Conservation (phyloP, 2,329 filamentous ascomycete genomes). For the Ophiobolus disseminans region DNA sequence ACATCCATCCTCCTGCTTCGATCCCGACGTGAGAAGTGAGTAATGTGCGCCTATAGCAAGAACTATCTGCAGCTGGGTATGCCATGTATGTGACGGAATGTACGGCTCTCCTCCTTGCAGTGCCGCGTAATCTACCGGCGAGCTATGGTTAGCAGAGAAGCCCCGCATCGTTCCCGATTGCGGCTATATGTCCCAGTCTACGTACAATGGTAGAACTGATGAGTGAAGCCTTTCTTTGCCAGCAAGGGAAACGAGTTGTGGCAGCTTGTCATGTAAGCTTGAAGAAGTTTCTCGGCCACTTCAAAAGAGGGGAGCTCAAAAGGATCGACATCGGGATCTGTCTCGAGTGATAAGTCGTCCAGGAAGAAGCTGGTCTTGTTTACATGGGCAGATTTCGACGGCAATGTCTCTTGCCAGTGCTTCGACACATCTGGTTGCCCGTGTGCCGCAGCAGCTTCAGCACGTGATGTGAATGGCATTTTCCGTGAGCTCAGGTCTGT, state of each 20-base stretch:
- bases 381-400: slow-evolving; percentile 16
- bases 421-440: slow-evolving; percentile 18
- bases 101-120: slow-evolving; percentile 17
- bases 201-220: slow-evolving; percentile 41
- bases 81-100: slow-evolving; percentile 37
- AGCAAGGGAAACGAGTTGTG: slow-evolving; percentile 35
- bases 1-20: slow-evolving; percentile 28
- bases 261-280: slow-evolving; percentile 41
- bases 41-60: slow-evolving; percentile 52
- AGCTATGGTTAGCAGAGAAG: not conserved
- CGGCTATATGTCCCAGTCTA: not conserved
- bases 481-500: slow-evolving; percentile 29
- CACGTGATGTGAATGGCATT: too few relatives aligned
- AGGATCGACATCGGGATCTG: slow-evolving; percentile 30
- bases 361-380: slow-evolving; percentile 39
- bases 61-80: slow-evolving; percentile 49
- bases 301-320: slow-evolving; percentile 38
- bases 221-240: slow-evolving; percentile 37
- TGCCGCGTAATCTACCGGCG: slow-evolving; percentile 28
- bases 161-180: not conserved
- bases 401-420: slow-evolving; percentile 13
- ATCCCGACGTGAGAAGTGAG: slow-evolving; percentile 36
- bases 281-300: slow-evolving; percentile 35
- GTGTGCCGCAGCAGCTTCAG: slow-evolving; percentile 16
- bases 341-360: slow-evolving; percentile 31